A percentile compares a stretch with the other conserved stretches of the same genome.
Conservation (phyloP, 2,329 filamentous ascomycete species). For the Neonectria punicea region DNA sequence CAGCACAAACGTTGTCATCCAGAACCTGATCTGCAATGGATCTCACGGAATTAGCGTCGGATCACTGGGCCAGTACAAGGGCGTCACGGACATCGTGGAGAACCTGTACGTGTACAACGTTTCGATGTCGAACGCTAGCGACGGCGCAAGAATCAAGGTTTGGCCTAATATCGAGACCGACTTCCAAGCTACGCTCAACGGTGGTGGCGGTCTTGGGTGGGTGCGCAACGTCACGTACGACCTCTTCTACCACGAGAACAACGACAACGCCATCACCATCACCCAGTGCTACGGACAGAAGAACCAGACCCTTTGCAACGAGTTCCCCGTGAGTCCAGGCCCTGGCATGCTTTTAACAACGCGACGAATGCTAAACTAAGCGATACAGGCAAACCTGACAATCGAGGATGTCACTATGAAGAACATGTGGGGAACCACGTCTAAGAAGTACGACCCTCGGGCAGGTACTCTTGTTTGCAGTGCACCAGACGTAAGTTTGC, state of each 20-base stretch:
- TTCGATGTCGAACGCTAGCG: conserved; percentile 67
- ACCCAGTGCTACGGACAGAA: conserved; percentile 44
- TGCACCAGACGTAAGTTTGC: conserved; percentile 40
- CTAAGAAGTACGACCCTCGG: conserved; percentile 43
- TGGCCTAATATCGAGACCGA: conserved; percentile 65
- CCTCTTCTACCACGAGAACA: conserved; percentile 67
- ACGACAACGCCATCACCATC: conserved; percentile 57
- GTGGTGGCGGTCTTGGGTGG: conserved; percentile 63
- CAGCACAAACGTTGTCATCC: conserved; percentile 73
- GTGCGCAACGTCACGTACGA: conserved; percentile 77
- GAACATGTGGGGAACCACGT: conserved; percentile 46
- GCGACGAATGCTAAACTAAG: conserved; percentile 8
- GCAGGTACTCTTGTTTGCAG: conserved; percentile 46
- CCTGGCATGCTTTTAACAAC: neutral
- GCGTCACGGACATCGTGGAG: conserved; percentile 73
- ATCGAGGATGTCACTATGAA: conserved; percentile 43
- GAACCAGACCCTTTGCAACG: conserved; percentile 42
- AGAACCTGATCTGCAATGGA: conserved; percentile 74
- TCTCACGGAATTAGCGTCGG: conserved; percentile 80
- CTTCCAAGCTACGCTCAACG: conserved; percentile 63
- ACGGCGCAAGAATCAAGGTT: conserved; percentile 78
- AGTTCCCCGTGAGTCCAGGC: conserved; percentile 31
- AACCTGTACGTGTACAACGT: conserved; percentile 74
- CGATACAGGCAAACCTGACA: conserved; percentile 36
- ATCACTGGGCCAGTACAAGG: conserved; percentile 73